Percentiles rank a stretch among this genome's conserved stretches.
Conservation (phyloP, 805 yeast species). For the Ascoidea asiatica region DNA sequence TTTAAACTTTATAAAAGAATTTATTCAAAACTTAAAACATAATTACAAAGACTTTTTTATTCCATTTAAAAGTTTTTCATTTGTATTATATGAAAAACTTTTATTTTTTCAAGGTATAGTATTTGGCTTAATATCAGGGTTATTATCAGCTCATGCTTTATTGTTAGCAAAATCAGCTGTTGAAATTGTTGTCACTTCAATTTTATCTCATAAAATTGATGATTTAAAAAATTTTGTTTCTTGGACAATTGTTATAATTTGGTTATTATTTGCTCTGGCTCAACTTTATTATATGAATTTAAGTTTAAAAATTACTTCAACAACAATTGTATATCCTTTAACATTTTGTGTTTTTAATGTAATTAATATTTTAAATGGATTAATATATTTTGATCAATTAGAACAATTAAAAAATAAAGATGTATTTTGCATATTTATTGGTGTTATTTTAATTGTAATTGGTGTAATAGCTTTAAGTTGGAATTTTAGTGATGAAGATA, state of each 20-base stretch:
- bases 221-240: constrained; percentile 27
- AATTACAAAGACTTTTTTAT: not conserved
- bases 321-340: constrained; percentile 72
- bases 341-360: constrained; percentile 76
- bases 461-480: constrained; percentile 63
- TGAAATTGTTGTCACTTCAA: constrained; percentile 43
- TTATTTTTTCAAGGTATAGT: constrained; percentile 38
- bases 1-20: not conserved
- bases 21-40: not conserved
- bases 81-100: constrained; percentile 5
- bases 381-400: constrained; percentile 44
- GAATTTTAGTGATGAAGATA: constrained; percentile 24
- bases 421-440: constrained; percentile 32
- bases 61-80: not conserved
- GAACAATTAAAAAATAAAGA: constrained; percentile 20
- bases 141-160: constrained; percentile 73
- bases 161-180: constrained; percentile 76
- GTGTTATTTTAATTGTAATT: constrained; percentile 24
- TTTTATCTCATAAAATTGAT: constrained; percentile 19
- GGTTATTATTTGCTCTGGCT: constrained; percentile 49
- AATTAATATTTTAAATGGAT: constrained; percentile 50
- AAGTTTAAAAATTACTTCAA: constrained; percentile 57
- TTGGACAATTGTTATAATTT: constrained; percentile 37
- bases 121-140: constrained; percentile 61
- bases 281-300: constrained; percentile 65